Evolutionary conservation across 2,329 filamentous ascomycete genomes (phyloP).

Genomic region (Neocatenulostroma microsporum): DNA sequence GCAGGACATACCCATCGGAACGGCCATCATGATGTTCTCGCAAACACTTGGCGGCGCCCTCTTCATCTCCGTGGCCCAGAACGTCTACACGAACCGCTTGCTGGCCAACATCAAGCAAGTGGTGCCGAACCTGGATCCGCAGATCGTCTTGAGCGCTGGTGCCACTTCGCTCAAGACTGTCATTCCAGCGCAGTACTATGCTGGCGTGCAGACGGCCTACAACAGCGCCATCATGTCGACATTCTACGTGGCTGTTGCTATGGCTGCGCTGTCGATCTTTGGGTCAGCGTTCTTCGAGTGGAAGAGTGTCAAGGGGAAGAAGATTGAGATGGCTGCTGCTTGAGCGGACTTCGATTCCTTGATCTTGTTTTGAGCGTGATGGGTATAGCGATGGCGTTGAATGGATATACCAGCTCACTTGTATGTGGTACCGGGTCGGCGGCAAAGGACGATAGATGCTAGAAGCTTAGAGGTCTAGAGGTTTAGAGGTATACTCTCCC

Average conservation of each 20-base stretch:
- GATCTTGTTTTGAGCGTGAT: too few species aligned
- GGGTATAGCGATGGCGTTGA: conserved; percentile 7
- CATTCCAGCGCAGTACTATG: conserved; percentile 45
- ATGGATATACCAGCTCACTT: too few species aligned
- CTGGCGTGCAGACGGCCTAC: conserved; percentile 54
- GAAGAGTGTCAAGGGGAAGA: conserved; percentile 54
- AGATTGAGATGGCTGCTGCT: conserved; percentile 32
- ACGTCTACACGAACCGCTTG: conserved; percentile 44
- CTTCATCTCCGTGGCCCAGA: conserved; percentile 44
- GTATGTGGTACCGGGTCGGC: too few species aligned
- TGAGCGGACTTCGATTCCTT: conserved; percentile 9
- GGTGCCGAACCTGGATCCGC: conserved; percentile 37
- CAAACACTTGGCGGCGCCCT: conserved; percentile 43
- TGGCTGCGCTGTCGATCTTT: conserved; percentile 47
- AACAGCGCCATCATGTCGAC: conserved; percentile 52
- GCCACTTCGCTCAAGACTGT: conserved; percentile 52
- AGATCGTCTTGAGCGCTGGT: conserved; percentile 39
- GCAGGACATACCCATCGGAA: conserved; percentile 40
- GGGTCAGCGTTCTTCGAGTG: conserved; percentile 54
- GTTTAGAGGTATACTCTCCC: too few species aligned
- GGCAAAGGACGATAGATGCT: too few species aligned
- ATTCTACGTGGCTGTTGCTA: conserved; percentile 54
- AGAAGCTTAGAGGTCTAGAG: too few species aligned
- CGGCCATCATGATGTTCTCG: conserved; percentile 41
- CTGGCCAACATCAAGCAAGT: conserved; percentile 32